These are phyloP conservation scores for Epichloe amarillans DNA, from an alignment of 2,329 filamentous ascomycete species.

Conservation along the genomic window DNA sequence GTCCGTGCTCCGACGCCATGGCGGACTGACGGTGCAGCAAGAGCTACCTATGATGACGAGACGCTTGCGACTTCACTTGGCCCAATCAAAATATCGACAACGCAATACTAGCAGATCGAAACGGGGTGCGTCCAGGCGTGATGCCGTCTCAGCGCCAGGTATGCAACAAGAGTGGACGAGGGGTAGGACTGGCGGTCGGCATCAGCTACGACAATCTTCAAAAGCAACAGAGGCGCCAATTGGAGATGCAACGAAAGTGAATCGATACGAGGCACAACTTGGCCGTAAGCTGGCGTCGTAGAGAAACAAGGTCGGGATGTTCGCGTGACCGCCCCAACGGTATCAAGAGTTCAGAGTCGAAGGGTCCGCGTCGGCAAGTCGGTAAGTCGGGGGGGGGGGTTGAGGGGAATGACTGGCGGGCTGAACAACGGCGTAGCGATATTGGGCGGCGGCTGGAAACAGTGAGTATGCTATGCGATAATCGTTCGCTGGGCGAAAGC, in stretches of 20 bases:
- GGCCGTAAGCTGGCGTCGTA: conserved; percentile 9
- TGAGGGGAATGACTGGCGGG: not conserved
- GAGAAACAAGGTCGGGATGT: conserved; percentile 10
- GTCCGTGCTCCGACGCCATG: conserved; percentile 36
- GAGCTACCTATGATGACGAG: not conserved
- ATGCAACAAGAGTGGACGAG: conserved; percentile 19
- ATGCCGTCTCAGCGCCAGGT: conserved; percentile 18
- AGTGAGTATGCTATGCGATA: not conserved
- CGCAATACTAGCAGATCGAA: not conserved
- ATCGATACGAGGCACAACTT: conserved; percentile 5
- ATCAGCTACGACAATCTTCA: conserved; percentile 18
- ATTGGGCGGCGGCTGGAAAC: not conserved
- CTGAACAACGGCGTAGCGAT: not conserved
- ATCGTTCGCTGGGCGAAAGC: not conserved
- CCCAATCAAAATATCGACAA: conserved; percentile 11
- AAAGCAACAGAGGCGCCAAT: conserved; percentile 15
- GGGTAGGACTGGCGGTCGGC: conserved; percentile 21
- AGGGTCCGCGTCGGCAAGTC: conserved; percentile 4
- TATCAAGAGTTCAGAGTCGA: conserved; percentile 4
- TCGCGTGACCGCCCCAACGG: conserved; percentile 17
- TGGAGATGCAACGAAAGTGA: conserved; percentile 11
- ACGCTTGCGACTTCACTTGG: conserved; percentile 5
- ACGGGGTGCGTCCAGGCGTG: conserved; percentile 1
- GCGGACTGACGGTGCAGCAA: conserved; percentile 7
- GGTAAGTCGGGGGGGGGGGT: not conserved